phyloP scores from a whole-genome alignment of 2,329 filamentous ascomycete genomes.

The Fusarium chuoi region DNA sequence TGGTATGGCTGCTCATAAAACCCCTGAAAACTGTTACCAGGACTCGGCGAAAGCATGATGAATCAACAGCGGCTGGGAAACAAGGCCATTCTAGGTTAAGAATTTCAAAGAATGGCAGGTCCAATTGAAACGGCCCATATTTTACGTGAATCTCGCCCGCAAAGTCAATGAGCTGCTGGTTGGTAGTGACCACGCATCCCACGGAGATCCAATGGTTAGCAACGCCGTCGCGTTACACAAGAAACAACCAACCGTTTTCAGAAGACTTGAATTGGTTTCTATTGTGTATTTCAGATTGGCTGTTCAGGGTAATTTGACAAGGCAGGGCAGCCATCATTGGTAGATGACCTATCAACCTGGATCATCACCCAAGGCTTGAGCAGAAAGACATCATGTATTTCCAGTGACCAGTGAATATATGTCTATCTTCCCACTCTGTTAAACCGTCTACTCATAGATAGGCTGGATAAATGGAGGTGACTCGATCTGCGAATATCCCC shows the following conservation, averaged over 20 bases:
- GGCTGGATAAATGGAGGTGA: background rate
- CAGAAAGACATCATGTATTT: background rate
- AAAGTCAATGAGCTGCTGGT: background rate
- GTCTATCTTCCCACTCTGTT: too few relatives aligned
- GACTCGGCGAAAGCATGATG: too few relatives aligned
- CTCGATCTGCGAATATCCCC: background rate
- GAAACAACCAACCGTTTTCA: background rate
- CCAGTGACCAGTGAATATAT: too few relatives aligned
- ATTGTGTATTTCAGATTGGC: background rate
- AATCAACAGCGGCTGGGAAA: background rate
- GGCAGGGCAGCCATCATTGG: background rate
- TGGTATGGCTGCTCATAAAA: background rate
- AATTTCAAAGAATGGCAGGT: constrained; percentile 14
- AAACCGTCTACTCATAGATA: too few relatives aligned
- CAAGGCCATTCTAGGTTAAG: rapidly evolving
- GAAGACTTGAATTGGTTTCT: rapidly evolving
- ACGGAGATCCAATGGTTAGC: background rate
- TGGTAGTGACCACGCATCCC: background rate
- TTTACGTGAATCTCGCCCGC: too few relatives aligned
- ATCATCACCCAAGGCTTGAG: background rate
- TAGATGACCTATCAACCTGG: background rate
- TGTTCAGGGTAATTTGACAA: background rate
- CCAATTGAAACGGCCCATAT: too few relatives aligned
- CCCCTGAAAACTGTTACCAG: background rate
- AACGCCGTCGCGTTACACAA: background rate